Conservation (phyloP, 139 green algal genomes). For the Picochlorum sp. region DNA sequence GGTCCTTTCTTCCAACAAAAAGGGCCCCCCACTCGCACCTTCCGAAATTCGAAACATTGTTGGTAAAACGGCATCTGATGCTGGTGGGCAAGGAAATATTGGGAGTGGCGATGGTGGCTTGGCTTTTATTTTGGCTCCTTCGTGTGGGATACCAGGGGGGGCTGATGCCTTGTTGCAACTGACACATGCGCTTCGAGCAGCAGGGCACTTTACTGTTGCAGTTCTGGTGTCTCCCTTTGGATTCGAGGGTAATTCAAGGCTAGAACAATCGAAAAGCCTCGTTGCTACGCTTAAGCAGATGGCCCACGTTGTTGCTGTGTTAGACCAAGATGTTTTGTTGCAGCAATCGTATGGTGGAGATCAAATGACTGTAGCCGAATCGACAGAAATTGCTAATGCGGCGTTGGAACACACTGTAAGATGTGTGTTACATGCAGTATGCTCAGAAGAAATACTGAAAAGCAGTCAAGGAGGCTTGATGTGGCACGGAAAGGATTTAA, state of each 20-base stretch:
- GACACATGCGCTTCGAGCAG: conserved; percentile 39
- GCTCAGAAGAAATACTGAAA: conserved; percentile 54
- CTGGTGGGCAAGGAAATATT: conserved; percentile 35
- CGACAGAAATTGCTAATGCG: conserved; percentile 63
- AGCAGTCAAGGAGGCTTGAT: conserved; percentile 39
- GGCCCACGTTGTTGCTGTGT: conserved; percentile 49
- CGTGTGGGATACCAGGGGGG: conserved; percentile 43
- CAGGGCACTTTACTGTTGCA: conserved; percentile 59
- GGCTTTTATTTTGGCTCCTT: conserved; percentile 48
- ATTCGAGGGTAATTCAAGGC: conserved; percentile 56
- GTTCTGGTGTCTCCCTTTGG: conserved; percentile 60
- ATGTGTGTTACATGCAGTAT: conserved; percentile 52
- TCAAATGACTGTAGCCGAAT: conserved; percentile 62
- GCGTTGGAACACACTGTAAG: conserved; percentile 65
- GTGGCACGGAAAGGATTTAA: conserved; percentile 65
- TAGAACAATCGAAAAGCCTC: conserved; percentile 45
- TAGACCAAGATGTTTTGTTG: conserved; percentile 34
- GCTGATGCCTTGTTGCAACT: conserved; percentile 37
- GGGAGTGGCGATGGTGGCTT: conserved; percentile 19
- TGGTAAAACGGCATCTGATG: conserved; percentile 23
- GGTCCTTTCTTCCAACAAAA: background rate
- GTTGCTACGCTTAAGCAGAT: conserved; percentile 39
- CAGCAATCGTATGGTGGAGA: conserved; percentile 8
- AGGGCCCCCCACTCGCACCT: background rate
- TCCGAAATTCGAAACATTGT: conserved; percentile 21